These are phyloP conservation scores for Leccinum arenicola DNA, from an alignment of 768 basidiomycete genomes.

Conservation along the genomic window DNA sequence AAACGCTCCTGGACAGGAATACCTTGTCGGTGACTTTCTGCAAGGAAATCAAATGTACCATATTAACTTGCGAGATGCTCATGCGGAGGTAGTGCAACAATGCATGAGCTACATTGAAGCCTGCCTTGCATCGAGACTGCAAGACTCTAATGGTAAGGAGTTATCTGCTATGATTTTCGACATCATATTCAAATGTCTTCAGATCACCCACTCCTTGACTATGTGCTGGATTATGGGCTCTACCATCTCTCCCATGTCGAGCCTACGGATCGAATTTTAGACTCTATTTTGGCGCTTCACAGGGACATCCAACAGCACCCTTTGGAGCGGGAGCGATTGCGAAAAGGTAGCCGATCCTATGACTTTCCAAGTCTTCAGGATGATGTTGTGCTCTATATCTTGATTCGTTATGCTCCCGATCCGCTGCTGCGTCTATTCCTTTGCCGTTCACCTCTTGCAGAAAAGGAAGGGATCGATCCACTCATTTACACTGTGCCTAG, in stretches of 20 bases:
- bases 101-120: neutral
- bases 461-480: no score
- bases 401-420: no score
- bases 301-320: neutral
- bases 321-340: neutral
- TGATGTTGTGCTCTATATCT: no score
- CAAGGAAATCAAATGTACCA: neutral
- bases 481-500: no score
- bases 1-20: neutral
- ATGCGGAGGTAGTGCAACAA: neutral
- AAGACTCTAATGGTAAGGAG: neutral
- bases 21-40: neutral
- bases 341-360: no score
- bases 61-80: neutral
- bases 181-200: no score
- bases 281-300: neutral
- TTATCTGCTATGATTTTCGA: neutral
- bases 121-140: neutral
- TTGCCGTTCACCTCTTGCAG: no score
- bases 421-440: no score
- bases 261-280: neutral
- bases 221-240: neutral
- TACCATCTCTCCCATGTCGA: neutral
- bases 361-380: no score
- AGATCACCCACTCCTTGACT: neutral